Conservation (phyloP, 169 alveolate genomes). For the Plasmodium blacklocki region DNA sequence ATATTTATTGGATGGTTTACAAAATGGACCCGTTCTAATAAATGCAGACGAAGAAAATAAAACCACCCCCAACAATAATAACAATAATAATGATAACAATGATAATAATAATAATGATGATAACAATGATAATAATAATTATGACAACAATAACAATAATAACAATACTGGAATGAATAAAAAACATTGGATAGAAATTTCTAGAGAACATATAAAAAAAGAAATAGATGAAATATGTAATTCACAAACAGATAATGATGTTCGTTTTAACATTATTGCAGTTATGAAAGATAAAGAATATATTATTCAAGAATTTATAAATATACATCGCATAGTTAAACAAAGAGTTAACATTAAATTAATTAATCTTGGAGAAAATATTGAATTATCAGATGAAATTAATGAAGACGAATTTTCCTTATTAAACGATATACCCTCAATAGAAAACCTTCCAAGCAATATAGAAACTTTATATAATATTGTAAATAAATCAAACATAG, state of each 20-base stretch:
- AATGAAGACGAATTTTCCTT: constrained; percentile 27
- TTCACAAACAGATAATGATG: constrained; percentile 5
- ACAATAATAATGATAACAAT: no score
- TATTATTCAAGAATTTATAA: constrained; percentile 15
- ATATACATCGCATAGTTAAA: constrained; percentile 34
- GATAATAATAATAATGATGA: no score
- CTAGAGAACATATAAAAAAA: constrained; percentile 32
- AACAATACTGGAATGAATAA: not conserved
- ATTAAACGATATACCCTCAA: constrained; percentile 6
- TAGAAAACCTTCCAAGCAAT: constrained; percentile 20
- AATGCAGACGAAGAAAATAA: not conserved
- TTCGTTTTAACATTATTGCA: constrained; percentile 29
- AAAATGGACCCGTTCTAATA: constrained; percentile 75
- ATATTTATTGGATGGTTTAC: constrained; percentile 79
- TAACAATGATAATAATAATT: no score
- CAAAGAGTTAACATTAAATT: constrained; percentile 30
- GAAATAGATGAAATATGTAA: constrained; percentile 24
- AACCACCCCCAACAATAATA: not conserved
- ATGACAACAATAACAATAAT: no score
- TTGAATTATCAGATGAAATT: constrained; percentile 18
- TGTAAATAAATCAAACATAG: constrained; percentile 5
- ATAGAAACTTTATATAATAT: not conserved
- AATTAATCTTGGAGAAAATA: constrained; percentile 21
- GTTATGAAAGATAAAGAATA: constrained; percentile 33
- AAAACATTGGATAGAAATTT: constrained; percentile 16